phyloP scores from a whole-genome alignment of 2,329 filamentous ascomycete species.

The Penicillium sp. region DNA sequence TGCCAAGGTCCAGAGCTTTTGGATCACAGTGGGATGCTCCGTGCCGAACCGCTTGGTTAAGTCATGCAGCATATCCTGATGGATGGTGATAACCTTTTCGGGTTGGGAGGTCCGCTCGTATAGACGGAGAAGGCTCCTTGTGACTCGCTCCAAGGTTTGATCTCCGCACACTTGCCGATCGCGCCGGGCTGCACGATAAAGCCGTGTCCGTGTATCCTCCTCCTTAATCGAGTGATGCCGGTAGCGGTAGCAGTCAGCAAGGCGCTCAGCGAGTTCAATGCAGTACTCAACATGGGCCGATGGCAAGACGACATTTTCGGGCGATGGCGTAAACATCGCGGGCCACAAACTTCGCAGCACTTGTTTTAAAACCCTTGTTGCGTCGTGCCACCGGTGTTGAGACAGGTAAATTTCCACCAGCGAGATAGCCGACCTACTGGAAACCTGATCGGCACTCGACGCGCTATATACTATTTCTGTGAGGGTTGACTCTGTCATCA shows the following conservation, averaged over 20 bases:
- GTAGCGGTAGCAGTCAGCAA: background rate
- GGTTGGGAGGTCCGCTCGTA: background rate
- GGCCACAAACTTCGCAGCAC: background rate
- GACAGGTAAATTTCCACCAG: background rate
- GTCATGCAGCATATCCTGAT: background rate
- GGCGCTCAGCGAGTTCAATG: background rate
- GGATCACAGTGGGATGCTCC: background rate
- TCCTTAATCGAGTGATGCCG: background rate
- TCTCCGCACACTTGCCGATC: background rate
- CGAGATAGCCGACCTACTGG: background rate
- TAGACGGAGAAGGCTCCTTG: background rate
- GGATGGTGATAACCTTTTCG: background rate
- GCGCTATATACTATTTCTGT: background rate
- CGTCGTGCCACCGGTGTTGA: background rate
- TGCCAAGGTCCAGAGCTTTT: background rate
- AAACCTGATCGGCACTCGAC: background rate
- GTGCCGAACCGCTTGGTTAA: background rate
- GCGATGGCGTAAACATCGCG: background rate
- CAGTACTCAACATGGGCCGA: background rate
- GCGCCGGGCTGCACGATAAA: background rate
- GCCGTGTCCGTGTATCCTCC: background rate
- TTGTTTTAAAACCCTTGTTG: background rate
- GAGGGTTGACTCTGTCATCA: background rate
- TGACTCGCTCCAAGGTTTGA: background rate
- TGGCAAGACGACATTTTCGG: background rate